Evolutionary conservation across 2,329 filamentous ascomycete genomes (phyloP).

Genomic region (Colletotrichum liriopes): DNA sequence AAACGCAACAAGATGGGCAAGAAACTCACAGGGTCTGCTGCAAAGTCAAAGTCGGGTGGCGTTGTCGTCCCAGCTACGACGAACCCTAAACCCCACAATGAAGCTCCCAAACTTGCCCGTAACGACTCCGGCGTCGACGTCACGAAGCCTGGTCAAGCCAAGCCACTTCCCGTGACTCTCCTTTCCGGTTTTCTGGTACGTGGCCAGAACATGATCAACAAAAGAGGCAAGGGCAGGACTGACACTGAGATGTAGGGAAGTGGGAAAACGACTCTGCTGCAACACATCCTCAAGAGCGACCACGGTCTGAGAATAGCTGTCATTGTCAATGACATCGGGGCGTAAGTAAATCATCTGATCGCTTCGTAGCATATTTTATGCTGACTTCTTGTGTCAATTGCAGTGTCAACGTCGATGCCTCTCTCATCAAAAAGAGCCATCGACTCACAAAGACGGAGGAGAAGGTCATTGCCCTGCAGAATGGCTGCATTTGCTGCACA

Average conservation of each 20-base stretch:
- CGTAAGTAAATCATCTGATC: slow-evolving; percentile 53
- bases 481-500: slow-evolving; percentile 84
- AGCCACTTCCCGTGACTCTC: slow-evolving; percentile 70
- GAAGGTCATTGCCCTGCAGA: slow-evolving; percentile 78
- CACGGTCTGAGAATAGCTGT: slow-evolving; percentile 80
- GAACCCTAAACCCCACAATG: background rate
- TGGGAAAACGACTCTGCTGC: slow-evolving; percentile 80
- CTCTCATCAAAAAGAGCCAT: slow-evolving; percentile 70
- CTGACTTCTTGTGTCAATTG: background rate
- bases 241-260: slow-evolving; percentile 64
- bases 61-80: background rate
- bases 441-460: slow-evolving; percentile 72
- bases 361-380: fast-evolving
- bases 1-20: slow-evolving; percentile 23
- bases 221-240: background rate
- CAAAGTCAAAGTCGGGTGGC: slow-evolving; percentile 17
- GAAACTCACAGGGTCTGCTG: slow-evolving; percentile 30
- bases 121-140: slow-evolving; percentile 35
- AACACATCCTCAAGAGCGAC: slow-evolving; percentile 77
- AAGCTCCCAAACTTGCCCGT: slow-evolving; percentile 27
- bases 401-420: slow-evolving; percentile 76
- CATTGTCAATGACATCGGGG: slow-evolving; percentile 81
- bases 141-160: slow-evolving; percentile 14
- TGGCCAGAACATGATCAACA: background rate
- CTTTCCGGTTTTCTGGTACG: slow-evolving; percentile 72